Percentiles rank a stretch among this genome's conserved stretches.
phyloP scores from a whole-genome alignment of 23 red algal species.

The Gracilaria gracilis region DNA sequence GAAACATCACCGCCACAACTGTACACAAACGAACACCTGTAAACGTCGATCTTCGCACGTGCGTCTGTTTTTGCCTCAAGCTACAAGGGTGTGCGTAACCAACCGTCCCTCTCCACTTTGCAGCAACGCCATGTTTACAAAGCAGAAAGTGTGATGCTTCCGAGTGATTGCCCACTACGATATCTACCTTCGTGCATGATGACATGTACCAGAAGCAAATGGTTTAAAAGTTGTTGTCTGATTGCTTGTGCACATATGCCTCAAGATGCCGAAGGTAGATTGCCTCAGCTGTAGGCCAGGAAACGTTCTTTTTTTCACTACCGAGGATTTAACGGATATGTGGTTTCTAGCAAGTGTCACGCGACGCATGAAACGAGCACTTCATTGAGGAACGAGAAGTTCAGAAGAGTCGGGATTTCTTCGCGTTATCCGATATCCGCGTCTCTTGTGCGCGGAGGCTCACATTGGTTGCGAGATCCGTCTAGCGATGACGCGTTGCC shows the following conservation, averaged over 20 bases:
- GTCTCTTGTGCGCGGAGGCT: slow-evolving; percentile 16
- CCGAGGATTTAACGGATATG: neutral
- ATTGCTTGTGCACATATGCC: slow-evolving; percentile 1
- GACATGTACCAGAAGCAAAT: neutral
- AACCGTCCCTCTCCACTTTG: too few species aligned
- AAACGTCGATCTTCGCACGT: slow-evolving; percentile 1
- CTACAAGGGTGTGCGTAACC: too few species aligned
- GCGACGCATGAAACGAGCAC: slow-evolving; percentile 44
- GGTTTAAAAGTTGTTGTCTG: neutral
- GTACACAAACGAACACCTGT: neutral
- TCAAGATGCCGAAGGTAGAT: neutral
- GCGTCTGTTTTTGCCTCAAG: neutral
- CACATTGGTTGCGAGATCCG: slow-evolving; percentile 13
- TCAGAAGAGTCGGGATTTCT: slow-evolving; percentile 37
- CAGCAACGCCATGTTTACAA: too few species aligned
- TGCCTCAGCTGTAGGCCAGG: neutral
- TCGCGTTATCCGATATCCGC: slow-evolving; percentile 24
- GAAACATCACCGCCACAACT: neutral
- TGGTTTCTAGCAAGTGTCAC: neutral
- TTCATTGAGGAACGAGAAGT: slow-evolving; percentile 28
- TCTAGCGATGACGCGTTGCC: slow-evolving; percentile 43
- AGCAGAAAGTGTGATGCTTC: too few species aligned
- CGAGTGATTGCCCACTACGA: neutral
- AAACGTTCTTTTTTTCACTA: neutral
- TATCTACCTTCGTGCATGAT: too few species aligned